phyloP scores from a whole-genome alignment of 75 land plant genomes.

The Pseudotsuga menziesii region DNA sequence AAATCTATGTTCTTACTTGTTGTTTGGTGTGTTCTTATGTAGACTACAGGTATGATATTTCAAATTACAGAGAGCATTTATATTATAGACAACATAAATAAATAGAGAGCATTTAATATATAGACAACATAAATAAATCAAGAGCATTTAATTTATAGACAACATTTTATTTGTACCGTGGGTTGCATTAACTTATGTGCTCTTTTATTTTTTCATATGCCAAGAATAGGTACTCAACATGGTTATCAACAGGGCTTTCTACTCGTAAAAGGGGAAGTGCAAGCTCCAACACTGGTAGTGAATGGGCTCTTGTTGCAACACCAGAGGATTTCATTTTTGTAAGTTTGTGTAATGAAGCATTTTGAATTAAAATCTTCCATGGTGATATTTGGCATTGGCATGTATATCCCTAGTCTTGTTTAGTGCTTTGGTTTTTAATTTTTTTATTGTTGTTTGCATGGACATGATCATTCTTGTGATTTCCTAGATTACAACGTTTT shows the following conservation, averaged over 20 bases:
- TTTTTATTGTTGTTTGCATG: background rate
- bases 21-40: too few species aligned
- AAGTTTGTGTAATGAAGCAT: conserved; percentile 14
- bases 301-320: conserved; percentile 71
- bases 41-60: too few species aligned
- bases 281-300: conserved; percentile 36
- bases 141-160: too few species aligned
- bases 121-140: too few species aligned
- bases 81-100: too few species aligned
- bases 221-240: conserved; percentile 65
- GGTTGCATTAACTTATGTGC: background rate
- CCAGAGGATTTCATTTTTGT: conserved; percentile 90
- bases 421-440: background rate
- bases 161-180: background rate
- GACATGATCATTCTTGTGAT: background rate
- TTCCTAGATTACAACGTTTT: background rate
- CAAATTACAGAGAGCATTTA: too few species aligned
- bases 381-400: background rate
- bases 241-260: conserved; percentile 78
- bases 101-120: too few species aligned
- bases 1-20: too few species aligned
- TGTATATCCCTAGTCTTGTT: background rate
- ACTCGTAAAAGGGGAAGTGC: conserved; percentile 59
- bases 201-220: background rate
- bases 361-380: background rate